Conservation (phyloP, 768 basidiomycete genomes). For the Neoboletus brunneissimus region DNA sequence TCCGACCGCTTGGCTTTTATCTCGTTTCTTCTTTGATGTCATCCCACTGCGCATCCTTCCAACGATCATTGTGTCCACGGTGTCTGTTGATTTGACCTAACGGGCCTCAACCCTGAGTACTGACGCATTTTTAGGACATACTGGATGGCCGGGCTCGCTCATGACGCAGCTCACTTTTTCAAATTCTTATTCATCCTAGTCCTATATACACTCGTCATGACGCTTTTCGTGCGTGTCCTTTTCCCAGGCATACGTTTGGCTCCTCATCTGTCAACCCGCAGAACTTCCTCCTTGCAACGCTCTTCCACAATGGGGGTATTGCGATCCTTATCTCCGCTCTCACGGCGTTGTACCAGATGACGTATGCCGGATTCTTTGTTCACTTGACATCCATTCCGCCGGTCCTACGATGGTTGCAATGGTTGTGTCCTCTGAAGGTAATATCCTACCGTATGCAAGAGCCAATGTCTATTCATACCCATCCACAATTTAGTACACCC, state of each 20-base stretch:
- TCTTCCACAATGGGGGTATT: constrained; percentile 84
- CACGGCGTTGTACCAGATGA: constrained; percentile 77
- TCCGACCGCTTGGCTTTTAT: constrained; percentile 89
- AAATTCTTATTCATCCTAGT: constrained; percentile 91
- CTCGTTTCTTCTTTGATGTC: constrained; percentile 84
- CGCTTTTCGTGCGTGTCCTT: constrained; percentile 64
- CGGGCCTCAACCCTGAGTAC: not conserved
- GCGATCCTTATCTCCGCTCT: constrained; percentile 86
- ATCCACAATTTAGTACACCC: constrained; percentile 40
- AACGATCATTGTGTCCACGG: constrained; percentile 80
- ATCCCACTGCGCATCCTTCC: constrained; percentile 87
- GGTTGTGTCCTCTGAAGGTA: constrained; percentile 77
- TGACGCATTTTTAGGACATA: constrained; percentile 55
- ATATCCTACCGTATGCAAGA: not conserved
- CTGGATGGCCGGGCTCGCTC: constrained; percentile 92
- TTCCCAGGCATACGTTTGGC: not conserved
- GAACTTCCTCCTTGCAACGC: constrained; percentile 88
- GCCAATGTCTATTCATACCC: not conserved
- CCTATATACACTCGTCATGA: constrained; percentile 81
- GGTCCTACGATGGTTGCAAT: constrained; percentile 91
- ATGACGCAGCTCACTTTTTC: constrained; percentile 81
- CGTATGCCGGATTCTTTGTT: constrained; percentile 90
- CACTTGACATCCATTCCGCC: constrained; percentile 82
- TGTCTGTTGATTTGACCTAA: constrained; percentile 46
- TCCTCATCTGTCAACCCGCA: constrained; percentile 25